Evolutionary conservation across 106 monocot species (phyloP).

Genomic region (Allium fistulosum): DNA sequence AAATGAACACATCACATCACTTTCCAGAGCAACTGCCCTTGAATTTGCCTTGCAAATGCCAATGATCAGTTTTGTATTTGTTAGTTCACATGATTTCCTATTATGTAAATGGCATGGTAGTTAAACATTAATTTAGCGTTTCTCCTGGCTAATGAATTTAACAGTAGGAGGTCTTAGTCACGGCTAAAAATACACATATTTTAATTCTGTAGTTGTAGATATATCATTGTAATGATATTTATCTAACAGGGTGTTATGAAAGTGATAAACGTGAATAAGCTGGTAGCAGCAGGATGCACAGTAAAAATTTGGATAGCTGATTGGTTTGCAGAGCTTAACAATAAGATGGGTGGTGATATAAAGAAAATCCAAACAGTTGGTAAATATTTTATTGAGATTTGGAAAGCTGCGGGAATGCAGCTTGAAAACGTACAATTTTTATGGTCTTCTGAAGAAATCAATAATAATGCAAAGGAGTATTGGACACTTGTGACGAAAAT

Average conservation of each 20-base stretch:
- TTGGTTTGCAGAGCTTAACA: slow-evolving; percentile 94
- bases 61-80: too few species aligned
- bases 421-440: slow-evolving; percentile 81
- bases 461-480: slow-evolving; percentile 62
- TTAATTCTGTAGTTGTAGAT: background rate
- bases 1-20: too few species aligned
- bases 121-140: too few species aligned
- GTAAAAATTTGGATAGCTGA: slow-evolving; percentile 98
- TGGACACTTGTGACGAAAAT: slow-evolving; percentile 98
- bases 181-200: too few species aligned
- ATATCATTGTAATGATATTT: background rate
- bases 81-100: too few species aligned
- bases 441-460: slow-evolving; percentile 95
- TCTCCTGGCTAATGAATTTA: too few species aligned
- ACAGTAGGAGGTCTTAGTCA: background rate
- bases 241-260: slow-evolving; percentile 72
- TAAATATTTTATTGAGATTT: slow-evolving; percentile 83
- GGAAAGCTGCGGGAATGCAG: slow-evolving; percentile 92
- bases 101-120: too few species aligned
- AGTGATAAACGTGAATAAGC: slow-evolving; percentile 87
- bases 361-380: slow-evolving; percentile 86
- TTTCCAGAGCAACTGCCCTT: too few species aligned
- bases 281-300: slow-evolving; percentile 73
- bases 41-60: too few species aligned
- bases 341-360: slow-evolving; percentile 96